Conservation (phyloP, 805 yeast species). For the Myxozyma lipomycoides region DNA sequence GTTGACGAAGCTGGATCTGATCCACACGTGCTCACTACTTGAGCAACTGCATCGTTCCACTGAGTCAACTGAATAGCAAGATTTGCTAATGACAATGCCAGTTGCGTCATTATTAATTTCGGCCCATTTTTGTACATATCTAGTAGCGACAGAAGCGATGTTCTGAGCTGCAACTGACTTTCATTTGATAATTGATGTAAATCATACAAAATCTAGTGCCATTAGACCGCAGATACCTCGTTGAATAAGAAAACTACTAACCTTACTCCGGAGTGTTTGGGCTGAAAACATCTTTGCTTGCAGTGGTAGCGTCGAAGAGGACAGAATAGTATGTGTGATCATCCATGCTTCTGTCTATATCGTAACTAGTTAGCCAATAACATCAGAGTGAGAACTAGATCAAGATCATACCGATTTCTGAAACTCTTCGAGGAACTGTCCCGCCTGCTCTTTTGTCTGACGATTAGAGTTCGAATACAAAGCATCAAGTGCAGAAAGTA, state of each 20-base stretch:
- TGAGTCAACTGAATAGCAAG: conserved; percentile 69
- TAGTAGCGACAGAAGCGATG: conserved; percentile 58
- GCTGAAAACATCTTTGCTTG: conserved; percentile 79
- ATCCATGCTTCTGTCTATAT: conserved; percentile 62
- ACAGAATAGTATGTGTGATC: conserved; percentile 47
- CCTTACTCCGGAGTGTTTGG: conserved; percentile 80
- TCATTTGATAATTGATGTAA: conserved; percentile 66
- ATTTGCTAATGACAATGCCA: conserved; percentile 76
- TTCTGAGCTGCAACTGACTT: conserved; percentile 58
- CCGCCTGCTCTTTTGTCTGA: conserved; percentile 44
- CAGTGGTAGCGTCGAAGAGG: conserved; percentile 36
- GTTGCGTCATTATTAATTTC: conserved; percentile 71
- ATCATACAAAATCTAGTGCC: conserved; percentile 63
- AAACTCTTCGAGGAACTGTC: conserved; percentile 65
- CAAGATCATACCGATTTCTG: conserved; percentile 52
- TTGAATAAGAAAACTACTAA: conserved; percentile 6
- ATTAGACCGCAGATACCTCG: too few species aligned
- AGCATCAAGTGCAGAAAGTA: conserved; percentile 42
- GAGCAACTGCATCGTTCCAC: conserved; percentile 71
- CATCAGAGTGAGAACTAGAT: conserved; percentile 1
- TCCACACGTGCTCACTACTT: conserved; percentile 53
- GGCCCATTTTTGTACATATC: conserved; percentile 45
- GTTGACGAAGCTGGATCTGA: conserved; percentile 39
- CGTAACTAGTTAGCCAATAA: not conserved
- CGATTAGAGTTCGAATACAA: conserved; percentile 47